Percentiles rank a stretch among this genome's conserved stretches.
Conservation (phyloP, 352 stramenopile species). For the Poterioochromonas sp. region DNA sequence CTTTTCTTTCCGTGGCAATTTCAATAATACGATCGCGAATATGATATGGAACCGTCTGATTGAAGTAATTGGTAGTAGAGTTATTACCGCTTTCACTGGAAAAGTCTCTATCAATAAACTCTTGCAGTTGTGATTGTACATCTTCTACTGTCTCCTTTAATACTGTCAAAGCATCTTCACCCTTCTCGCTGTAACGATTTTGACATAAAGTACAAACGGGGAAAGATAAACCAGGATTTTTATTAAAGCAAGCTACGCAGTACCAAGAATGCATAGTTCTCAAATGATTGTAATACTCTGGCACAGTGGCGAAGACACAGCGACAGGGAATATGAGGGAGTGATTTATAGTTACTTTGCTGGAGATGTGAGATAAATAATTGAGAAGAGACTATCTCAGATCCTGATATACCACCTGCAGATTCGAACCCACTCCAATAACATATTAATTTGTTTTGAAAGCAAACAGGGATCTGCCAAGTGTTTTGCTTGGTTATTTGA, state of each 20-base stretch:
- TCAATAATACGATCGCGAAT: constrained; percentile 1
- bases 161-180: not conserved
- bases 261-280: constrained; percentile 15
- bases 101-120: not conserved
- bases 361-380: too few species aligned
- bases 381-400: too few species aligned
- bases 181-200: not conserved
- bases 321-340: too few species aligned
- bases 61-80: not conserved
- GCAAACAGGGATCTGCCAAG: not conserved
- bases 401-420: not conserved
- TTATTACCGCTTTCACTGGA: too few species aligned
- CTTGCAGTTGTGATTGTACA: not conserved
- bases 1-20: not conserved
- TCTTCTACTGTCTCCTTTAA: not conserved
- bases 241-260: constrained; percentile 8
- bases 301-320: not conserved
- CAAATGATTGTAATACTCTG: constrained; percentile 12
- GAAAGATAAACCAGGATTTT: constrained; percentile 19
- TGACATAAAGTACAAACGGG: constrained; percentile 15
- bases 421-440: not conserved
- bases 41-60: not conserved
- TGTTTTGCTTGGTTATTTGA: not conserved
- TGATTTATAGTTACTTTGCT: too few species aligned
- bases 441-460: constrained; percentile 19